phyloP scores from a whole-genome alignment of 2,329 filamentous ascomycete species.

The Cladosporium halotolerans region DNA sequence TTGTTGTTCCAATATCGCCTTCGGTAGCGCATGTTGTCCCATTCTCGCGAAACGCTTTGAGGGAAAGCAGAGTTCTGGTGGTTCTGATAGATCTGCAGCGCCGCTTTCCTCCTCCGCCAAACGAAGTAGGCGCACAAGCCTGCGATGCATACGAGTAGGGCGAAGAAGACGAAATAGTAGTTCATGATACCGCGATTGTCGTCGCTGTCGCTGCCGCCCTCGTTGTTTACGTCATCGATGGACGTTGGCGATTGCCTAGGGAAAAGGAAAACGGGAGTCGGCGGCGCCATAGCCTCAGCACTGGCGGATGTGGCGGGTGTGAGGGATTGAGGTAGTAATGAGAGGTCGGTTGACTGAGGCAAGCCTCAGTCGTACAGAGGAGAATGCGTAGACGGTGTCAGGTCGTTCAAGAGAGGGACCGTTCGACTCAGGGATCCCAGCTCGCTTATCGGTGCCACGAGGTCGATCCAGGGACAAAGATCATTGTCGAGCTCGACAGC shows the following conservation, averaged over 20 bases:
- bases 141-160: constrained; percentile 45
- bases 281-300: neutral
- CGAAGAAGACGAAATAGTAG: constrained; percentile 53
- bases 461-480: neutral
- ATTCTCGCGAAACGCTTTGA: constrained; percentile 31
- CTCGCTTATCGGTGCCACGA: too few relatives aligned
- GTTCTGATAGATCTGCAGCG: constrained; percentile 15
- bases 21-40: constrained; percentile 19
- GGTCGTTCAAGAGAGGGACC: too few relatives aligned
- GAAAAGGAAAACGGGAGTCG: neutral
- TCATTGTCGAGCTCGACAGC: neutral
- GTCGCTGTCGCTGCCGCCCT: constrained; percentile 10
- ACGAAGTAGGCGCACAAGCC: constrained; percentile 40
- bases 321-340: too few relatives aligned
- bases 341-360: too few relatives aligned
- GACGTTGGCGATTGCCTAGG: neutral
- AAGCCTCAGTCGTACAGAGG: too few relatives aligned
- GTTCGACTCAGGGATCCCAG: too few relatives aligned
- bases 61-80: constrained; percentile 16
- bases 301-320: too few relatives aligned
- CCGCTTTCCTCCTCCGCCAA: constrained; percentile 38
- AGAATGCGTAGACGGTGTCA: too few relatives aligned
- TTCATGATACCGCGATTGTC: constrained; percentile 30
- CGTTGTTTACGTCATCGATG: too few relatives aligned
- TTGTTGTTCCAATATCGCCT: constrained; percentile 24